Conservation (phyloP, 169 alveolate species). For the Perkinsus olseni region DNA sequence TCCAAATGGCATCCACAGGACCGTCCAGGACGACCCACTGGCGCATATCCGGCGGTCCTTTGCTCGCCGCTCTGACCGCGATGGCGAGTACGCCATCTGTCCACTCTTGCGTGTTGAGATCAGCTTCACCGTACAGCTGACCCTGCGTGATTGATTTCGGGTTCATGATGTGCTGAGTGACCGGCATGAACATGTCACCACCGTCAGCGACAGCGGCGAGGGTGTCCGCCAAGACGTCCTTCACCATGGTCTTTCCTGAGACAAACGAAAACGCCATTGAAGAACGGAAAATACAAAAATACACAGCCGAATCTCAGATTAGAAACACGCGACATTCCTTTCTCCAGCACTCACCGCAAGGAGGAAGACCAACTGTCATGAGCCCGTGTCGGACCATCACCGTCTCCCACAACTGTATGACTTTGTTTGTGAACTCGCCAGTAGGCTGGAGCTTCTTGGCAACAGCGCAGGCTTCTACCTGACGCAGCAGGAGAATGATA, state of each 20-base stretch:
- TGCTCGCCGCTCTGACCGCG: slow-evolving; percentile 61
- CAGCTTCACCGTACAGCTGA: slow-evolving; percentile 75
- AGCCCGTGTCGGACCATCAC: slow-evolving; percentile 82
- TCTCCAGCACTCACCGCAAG: slow-evolving; percentile 44
- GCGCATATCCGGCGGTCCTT: slow-evolving; percentile 50
- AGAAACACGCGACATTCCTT: neutral
- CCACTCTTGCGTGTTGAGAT: slow-evolving; percentile 76
- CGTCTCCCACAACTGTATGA: slow-evolving; percentile 71
- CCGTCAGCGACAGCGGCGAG: slow-evolving; percentile 18
- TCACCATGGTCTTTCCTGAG: slow-evolving; percentile 52
- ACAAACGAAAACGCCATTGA: neutral
- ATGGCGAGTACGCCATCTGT: slow-evolving; percentile 73
- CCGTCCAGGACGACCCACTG: slow-evolving; percentile 90
- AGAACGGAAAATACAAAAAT: neutral
- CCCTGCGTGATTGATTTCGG: slow-evolving; percentile 75
- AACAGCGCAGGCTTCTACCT: neutral
- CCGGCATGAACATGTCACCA: slow-evolving; percentile 47
- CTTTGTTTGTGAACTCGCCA: slow-evolving; percentile 43
- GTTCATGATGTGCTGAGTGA: slow-evolving; percentile 53
- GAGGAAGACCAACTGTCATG: slow-evolving; percentile 79
- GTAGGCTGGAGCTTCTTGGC: slow-evolving; percentile 40
- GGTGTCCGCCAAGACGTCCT: slow-evolving; percentile 51
- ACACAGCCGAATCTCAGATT: neutral
- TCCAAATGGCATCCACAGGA: slow-evolving; percentile 93
- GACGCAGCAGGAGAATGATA: slow-evolving; percentile 18